A percentile compares a stretch with the other conserved stretches of the same genome.
These are phyloP conservation scores for Hypholoma fasciculare DNA, from an alignment of 768 basidiomycete species.

Conservation along the genomic window DNA sequence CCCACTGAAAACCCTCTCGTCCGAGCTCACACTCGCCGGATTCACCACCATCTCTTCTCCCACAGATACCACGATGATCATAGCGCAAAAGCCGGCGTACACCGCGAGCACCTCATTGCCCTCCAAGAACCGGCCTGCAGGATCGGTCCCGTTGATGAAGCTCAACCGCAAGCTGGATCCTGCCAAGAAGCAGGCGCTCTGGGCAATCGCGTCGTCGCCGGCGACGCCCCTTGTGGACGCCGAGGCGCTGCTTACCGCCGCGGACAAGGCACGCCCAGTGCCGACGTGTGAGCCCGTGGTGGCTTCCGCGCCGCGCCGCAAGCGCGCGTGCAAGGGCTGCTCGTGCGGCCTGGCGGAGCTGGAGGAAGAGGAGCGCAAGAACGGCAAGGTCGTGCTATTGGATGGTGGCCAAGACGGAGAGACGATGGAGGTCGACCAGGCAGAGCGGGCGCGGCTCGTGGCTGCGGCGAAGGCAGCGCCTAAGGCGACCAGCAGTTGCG, in stretches of 20 bases:
- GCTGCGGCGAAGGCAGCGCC: conserved; percentile 70
- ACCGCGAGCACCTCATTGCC: conserved; percentile 38
- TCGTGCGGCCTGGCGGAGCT: conserved; percentile 95
- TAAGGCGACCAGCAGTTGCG: conserved; percentile 95
- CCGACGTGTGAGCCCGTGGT: conserved; percentile 73
- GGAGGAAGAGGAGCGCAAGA: conserved; percentile 76
- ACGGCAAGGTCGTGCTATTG: conserved; percentile 64
- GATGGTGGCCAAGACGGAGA: conserved; percentile 63
- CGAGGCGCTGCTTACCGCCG: conserved; percentile 79
- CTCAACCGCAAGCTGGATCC: conserved; percentile 56
- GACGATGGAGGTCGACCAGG: conserved; percentile 54
- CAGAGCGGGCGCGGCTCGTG: conserved; percentile 65
- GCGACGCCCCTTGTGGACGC: conserved; percentile 78
- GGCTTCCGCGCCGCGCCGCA: conserved; percentile 57
- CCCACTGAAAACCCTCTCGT: conserved; percentile 43
- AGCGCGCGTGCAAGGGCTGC: conserved; percentile 95
- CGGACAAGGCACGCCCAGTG: conserved; percentile 77
- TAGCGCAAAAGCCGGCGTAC: conserved; percentile 72
- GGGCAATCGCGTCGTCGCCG: conserved; percentile 70
- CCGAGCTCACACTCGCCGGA: conserved; percentile 65
- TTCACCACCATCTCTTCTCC: conserved; percentile 55
- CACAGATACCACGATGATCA: conserved; percentile 41
- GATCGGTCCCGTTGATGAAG: conserved; percentile 30
- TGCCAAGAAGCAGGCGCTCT: conserved; percentile 85
- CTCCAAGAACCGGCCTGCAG: conserved; percentile 37